Evolutionary conservation across 2,329 filamentous ascomycete species (phyloP), one percentile per base, ranked within the genome.

Genomic region (Penicillium concentricum): DNA sequence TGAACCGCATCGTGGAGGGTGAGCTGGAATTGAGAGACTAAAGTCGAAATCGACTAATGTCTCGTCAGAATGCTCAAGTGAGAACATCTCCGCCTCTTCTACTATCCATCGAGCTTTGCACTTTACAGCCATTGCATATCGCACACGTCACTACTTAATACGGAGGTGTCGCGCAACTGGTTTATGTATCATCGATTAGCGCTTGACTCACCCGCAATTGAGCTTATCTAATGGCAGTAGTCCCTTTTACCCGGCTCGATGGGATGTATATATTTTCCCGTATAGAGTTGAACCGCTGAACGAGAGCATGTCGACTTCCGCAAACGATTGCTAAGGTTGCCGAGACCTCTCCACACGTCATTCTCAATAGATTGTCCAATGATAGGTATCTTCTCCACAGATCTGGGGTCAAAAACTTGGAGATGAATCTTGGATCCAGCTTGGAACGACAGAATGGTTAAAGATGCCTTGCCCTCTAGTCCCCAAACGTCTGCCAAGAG

Each of bases 91-190:
- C 15, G 16, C 3, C 13, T 15, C 16, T 35, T 47, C 22, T 24
- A 24, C 5, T 24, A 22, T 37, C n/a, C 12, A 26, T 49, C 8
- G 3, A n/a, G 15, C 2, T 24, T 35, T 18, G n/a, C n/a, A n/a
- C 4, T 6, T 24, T 13, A 20, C 4, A 9, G 6, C 8, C 2
- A 22, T 41, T 45, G 34, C 8, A 51, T 41, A 43, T 59, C 32
- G 8, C 57, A 51, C 53, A 65, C 61, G 61, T 65, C 62, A 65
- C 54, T 50, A 59, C 30, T 20, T 6, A 13, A 18, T 18, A 22
- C 5, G 4, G 28, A 22, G 7, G 20, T n/a, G 35, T 41, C 3
- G 20, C 1, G 13, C 10, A 38, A 13, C 26, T 46, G 24, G 54
- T 59, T 39, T 39, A 61, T 32, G 51, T 54, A 60, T 59, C 59